Base-by-base conservation (phyloP, 2,329 filamentous ascomycete species). In the Diaporthe nobilis region DNA sequence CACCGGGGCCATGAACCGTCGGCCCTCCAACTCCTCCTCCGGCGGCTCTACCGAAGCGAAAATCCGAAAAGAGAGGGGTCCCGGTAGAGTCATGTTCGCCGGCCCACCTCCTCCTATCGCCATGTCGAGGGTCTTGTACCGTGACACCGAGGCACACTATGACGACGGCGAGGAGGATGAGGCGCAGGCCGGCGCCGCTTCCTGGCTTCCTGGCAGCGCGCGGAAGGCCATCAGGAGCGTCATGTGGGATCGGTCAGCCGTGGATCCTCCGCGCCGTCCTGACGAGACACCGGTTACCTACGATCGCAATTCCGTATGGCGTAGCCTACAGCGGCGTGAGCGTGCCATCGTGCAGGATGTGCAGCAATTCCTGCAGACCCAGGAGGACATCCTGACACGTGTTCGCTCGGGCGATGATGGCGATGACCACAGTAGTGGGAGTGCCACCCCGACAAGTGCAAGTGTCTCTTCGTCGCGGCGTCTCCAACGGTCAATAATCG, bases 101-200 rank as follows among this genome's bases (percentile, higher is more conserved):
- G 87, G 88, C 1, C 88, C 88, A 0, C 88, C 88, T 0, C 87
- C 88, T 0, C 88, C 88, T 5, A 90, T 90, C 74, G 84, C 86
- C 1, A 78, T 82, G 8, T 89, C 88, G 0, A 82, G 84, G 4
- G 75, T 86, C 28, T 72, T 86, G 3, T 82, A 83, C 73, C 77
- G 81, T 28, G 82, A 84, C 22, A 25, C 28, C 5, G 80, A 81
- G 31, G 82, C 83, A 53, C 82, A 81, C n/a, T 75, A 77, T 31
- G 37, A 75, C 17, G 68, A 71, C 4, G 58, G 73, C 49, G 9
- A 73, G 75, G 34, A 70, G 71, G 39, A 71, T 63, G 28, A 65
- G 47, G 17, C 17, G 42, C 25, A 49, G 55, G 22, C 67, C 76
- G 17, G 67, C 72, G 34, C 55, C 51, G 22, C 55, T 51, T 76